A percentile compares a stretch with the other conserved stretches of the same genome.
These are phyloP conservation scores for Conticribra guillardii DNA, from an alignment of 108 stramenopile species.

Conservation along the genomic window DNA sequence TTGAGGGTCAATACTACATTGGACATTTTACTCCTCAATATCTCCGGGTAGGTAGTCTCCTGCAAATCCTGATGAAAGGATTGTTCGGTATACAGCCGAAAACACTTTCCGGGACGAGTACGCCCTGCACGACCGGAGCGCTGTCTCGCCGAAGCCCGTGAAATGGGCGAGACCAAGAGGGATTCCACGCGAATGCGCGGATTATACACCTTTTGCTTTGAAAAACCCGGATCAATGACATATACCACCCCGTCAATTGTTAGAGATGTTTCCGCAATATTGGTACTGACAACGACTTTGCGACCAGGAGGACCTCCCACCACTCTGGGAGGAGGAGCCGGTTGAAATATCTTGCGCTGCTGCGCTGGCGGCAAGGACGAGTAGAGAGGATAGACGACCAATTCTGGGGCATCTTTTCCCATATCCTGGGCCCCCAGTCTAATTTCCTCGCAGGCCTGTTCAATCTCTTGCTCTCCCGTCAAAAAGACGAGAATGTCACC, in stretches of 20 bases:
- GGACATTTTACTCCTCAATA: conserved; percentile 92
- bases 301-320: conserved; percentile 96
- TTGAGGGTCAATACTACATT: conserved; percentile 96
- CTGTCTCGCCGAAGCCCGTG: conserved; percentile 95
- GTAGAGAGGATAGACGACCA: conserved; percentile 96
- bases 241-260: conserved; percentile 99
- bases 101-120: conserved; percentile 99
- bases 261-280: conserved; percentile 98
- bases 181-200: conserved; percentile 98
- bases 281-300: conserved; percentile 98
- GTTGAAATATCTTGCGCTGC: conserved; percentile 93
- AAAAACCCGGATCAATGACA: conserved; percentile 99
- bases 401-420: conserved; percentile 72
- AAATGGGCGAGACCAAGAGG: conserved; percentile 97
- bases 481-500: conserved; percentile 99
- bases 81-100: conserved; percentile 98
- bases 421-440: conserved; percentile 70
- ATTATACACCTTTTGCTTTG: conserved; percentile 99
- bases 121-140: conserved; percentile 96
- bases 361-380: conserved; percentile 94
- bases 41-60: conserved; percentile 99
- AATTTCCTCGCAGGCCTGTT: conserved; percentile 96
- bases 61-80: conserved; percentile 96
- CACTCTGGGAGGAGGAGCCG: conserved; percentile 85
- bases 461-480: conserved; percentile 99